phyloP scores from a whole-genome alignment of 2,329 filamentous ascomycete genomes.

The Fusarium sp. region DNA sequence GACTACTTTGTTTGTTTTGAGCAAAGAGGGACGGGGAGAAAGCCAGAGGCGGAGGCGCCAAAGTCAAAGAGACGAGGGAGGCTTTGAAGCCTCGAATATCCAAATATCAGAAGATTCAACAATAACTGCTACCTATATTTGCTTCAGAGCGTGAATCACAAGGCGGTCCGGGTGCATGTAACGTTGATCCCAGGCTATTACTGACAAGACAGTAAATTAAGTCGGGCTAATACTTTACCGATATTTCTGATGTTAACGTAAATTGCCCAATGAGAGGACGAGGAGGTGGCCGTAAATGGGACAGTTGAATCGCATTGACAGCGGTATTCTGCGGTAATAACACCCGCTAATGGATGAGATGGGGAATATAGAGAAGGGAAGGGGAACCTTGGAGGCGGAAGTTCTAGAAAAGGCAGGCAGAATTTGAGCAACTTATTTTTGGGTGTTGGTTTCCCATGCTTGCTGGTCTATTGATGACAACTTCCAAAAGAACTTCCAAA shows the following conservation, averaged over 20 bases:
- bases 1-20: neutral
- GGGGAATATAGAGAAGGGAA: neutral
- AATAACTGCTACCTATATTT: constrained; percentile 24
- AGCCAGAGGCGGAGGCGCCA: constrained; percentile 5
- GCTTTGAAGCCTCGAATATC: constrained; percentile 41
- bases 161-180: constrained; percentile 8
- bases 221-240: constrained; percentile 18
- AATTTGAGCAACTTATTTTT: neutral
- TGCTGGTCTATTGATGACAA: neutral
- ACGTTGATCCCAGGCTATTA: neutral
- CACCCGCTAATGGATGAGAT: constrained; percentile 1
- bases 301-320: constrained; percentile 10
- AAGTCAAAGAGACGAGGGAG: constrained; percentile 9
- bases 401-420: neutral
- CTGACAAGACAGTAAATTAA: constrained; percentile 9
- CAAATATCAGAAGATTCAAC: constrained; percentile 42
- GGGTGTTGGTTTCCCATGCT: neutral
- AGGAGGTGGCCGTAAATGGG: constrained; percentile 2
- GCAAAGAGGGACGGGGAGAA: neutral
- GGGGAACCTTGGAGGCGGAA: neutral
- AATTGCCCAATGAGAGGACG: constrained; percentile 6
- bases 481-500: neutral
- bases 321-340: neutral
- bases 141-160: constrained; percentile 19
- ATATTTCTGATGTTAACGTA: constrained; percentile 10